These are phyloP conservation scores for Chlorella sp. DNA, from an alignment of 139 green algal genomes.

Conservation along the genomic window DNA sequence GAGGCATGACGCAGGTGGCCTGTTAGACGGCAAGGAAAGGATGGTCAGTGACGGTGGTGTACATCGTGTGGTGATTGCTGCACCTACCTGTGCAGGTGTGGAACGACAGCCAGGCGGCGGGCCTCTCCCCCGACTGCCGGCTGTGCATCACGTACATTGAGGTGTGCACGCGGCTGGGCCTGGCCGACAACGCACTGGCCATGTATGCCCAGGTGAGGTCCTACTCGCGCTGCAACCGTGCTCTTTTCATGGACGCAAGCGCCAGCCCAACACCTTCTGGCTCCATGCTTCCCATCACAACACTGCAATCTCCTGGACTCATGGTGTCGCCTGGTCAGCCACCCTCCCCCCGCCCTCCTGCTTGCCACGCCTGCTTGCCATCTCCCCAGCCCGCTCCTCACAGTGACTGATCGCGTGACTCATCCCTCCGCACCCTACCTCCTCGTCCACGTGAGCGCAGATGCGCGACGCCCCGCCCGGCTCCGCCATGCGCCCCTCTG, in stretches of 20 bases:
- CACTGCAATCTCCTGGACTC: too few species aligned
- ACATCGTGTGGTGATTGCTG: too few species aligned
- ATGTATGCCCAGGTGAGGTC: conserved; percentile 51
- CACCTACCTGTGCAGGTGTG: conserved; percentile 52
- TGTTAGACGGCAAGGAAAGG: not conserved
- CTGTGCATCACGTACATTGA: conserved; percentile 78
- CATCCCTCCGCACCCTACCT: too few species aligned
- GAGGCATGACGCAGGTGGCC: not conserved
- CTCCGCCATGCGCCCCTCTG: conserved; percentile 55
- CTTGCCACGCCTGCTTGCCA: too few species aligned
- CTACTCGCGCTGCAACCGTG: too few species aligned
- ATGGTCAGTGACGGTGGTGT: not conserved
- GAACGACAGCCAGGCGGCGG: conserved; percentile 38
- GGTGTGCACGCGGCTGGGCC: conserved; percentile 57
- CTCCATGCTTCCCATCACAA: too few species aligned
- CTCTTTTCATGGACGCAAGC: too few species aligned
- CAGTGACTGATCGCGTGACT: too few species aligned
- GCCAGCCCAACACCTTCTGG: too few species aligned
- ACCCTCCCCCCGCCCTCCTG: too few species aligned
- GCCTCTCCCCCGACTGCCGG: conserved; percentile 64
- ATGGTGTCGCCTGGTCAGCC: too few species aligned
- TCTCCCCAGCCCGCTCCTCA: too few species aligned
- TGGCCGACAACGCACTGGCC: conserved; percentile 58
- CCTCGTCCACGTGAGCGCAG: conserved; percentile 3
- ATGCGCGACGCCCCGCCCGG: conserved; percentile 34